Evolutionary conservation across 2,329 filamentous ascomycete species (phyloP), one percentile per base, ranked within the genome.

Genomic region (Emericellopsis cladophorae): DNA sequence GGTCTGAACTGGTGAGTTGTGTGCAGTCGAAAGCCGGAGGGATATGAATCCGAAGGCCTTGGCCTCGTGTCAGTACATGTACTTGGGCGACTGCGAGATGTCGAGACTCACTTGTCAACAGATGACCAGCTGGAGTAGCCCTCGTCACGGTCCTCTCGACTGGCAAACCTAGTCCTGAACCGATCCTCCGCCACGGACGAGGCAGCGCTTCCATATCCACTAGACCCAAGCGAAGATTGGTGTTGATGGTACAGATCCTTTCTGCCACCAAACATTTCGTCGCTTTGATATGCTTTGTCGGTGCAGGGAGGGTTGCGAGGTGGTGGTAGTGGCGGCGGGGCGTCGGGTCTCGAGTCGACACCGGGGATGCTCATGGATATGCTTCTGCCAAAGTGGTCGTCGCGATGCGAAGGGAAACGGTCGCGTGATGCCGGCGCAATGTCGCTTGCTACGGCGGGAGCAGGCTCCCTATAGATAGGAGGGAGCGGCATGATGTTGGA

Each of bases 1-100:
- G 65, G 61, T 37, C 60, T 60, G 46, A 72, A 69, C 42, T 69
- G 61, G 42, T 65, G 72, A 32, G 62, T 66, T 47, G 62, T 67
- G 48, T 73, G 70, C 41, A 69, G 59, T 42, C 71, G 68, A 39
- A 74, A 68, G n/a, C 61, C 58, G 31, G 61, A 46, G 1, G 54
- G 55, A 31, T 59, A 44, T 5, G 66, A 65, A 39, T 67, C 64
- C 48, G 65, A 62, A 15, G 66, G 66, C 39, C 68, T 54, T 39
- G 24, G 7, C 55, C 41, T 45, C 29, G 40, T 43, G 44, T 55
- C 34, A n/a, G 22, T 15, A 18, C 11, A 36, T 14, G 15, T 26
- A 16, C 32, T 12, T 8, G 35, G 7, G 14, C 6, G 24, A 44
- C 41, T 47, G 18, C 18, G 18, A 21, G 18, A 21, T 44, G 42